phyloP scores from a whole-genome alignment of 1,139 yeast genomes.

The Kodamaea sp. region DNA sequence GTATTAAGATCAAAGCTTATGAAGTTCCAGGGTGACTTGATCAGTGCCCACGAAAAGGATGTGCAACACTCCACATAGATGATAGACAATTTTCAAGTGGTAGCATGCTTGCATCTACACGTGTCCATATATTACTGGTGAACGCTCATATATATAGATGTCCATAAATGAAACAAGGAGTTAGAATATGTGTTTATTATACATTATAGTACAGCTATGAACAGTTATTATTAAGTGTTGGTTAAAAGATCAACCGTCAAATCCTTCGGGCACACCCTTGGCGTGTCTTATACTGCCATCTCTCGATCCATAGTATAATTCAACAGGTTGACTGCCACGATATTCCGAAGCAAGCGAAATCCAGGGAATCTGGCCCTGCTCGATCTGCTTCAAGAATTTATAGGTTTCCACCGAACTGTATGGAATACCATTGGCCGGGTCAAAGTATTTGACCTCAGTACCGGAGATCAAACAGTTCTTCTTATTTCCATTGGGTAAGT shows the following conservation, averaged over 20 bases:
- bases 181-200: too few species aligned
- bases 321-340: slow-evolving; percentile 63
- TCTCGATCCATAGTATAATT: slow-evolving; percentile 57
- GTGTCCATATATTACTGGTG: too few species aligned
- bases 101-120: too few species aligned
- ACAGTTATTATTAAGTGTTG: too few species aligned
- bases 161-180: too few species aligned
- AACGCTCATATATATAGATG: too few species aligned
- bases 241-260: slow-evolving; percentile 32
- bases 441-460: slow-evolving; percentile 77
- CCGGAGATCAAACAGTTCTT: slow-evolving; percentile 79
- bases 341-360: slow-evolving; percentile 41
- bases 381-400: slow-evolving; percentile 65
- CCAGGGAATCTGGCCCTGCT: slow-evolving; percentile 73
- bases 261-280: slow-evolving; percentile 87
- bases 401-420: slow-evolving; percentile 82
- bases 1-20: slow-evolving; percentile 46
- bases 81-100: too few species aligned
- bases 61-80: slow-evolving; percentile 42
- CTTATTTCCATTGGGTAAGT: slow-evolving; percentile 69
- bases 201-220: too few species aligned
- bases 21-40: slow-evolving; percentile 62
- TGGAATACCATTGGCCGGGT: slow-evolving; percentile 84
- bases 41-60: slow-evolving; percentile 60
- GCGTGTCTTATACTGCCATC: slow-evolving; percentile 61